Evolutionary conservation across 345 rosid genomes (phyloP).

Genomic region (Gossypium sturtianum): DNA sequence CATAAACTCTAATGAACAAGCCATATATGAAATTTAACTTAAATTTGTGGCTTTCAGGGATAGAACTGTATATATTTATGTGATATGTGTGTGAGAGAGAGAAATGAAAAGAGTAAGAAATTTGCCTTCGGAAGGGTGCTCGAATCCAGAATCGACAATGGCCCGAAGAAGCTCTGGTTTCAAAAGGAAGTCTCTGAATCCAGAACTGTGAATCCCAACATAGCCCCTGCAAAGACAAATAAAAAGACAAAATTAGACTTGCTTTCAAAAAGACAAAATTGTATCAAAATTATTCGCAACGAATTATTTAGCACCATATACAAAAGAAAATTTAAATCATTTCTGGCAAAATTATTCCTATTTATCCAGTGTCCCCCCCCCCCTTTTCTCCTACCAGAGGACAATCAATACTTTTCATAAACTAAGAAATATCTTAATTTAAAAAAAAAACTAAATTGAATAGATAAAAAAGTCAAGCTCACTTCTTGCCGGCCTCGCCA

Average conservation of each 20-base stretch:
- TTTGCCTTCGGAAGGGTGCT: constrained; percentile 98
- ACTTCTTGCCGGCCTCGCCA: constrained; percentile 89
- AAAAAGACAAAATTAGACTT: not conserved
- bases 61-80: not conserved
- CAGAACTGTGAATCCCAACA: constrained; percentile 98
- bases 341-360: not conserved
- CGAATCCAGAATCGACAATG: constrained; percentile 96
- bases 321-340: not conserved
- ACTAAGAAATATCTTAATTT: not conserved
- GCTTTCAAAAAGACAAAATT: not conserved
- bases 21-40: not conserved
- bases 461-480: constrained; percentile 16
- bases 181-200: constrained; percentile 98
- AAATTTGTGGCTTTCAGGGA: not conserved
- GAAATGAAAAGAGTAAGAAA: not conserved
- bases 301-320: not conserved
- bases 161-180: constrained; percentile 98
- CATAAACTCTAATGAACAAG: not conserved
- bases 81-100: not conserved
- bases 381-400: not conserved
- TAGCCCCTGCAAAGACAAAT: constrained; percentile 54
- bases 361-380: not conserved
- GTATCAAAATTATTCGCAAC: not conserved
- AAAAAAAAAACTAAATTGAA: not conserved
- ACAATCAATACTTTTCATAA: not conserved